Conservation (phyloP, 257 asterid species). For the Linaria vulgaris region DNA sequence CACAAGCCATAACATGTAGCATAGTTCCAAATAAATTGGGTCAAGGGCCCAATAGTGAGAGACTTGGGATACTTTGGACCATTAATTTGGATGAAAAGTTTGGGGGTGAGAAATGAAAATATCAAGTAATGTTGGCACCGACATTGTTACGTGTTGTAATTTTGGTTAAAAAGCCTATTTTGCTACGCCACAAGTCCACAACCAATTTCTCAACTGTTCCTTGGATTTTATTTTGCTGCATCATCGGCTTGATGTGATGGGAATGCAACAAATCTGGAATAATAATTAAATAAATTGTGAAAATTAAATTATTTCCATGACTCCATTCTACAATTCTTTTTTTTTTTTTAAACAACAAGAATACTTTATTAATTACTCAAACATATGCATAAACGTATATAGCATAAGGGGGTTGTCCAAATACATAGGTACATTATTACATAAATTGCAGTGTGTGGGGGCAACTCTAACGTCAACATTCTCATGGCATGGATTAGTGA, state of each 20-base stretch:
- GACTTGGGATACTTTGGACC: slow-evolving; percentile 31
- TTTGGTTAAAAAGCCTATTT: slow-evolving; percentile 15
- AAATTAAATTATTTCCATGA: no score
- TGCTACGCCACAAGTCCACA: slow-evolving; percentile 22
- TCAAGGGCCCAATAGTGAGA: background rate
- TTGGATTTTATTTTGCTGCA: background rate
- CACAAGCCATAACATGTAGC: no score
- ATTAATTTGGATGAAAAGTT: slow-evolving; percentile 12
- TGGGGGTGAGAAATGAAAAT: slow-evolving; percentile 28
- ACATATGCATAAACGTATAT: no score
- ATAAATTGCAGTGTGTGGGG: no score
- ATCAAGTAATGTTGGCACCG: slow-evolving; percentile 28
- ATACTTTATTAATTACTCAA: no score
- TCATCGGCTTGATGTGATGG: background rate
- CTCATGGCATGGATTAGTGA: no score
- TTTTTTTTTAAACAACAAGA: no score
- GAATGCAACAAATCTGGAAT: background rate
- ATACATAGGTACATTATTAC: no score
- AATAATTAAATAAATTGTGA: no score
- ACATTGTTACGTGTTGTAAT: slow-evolving; percentile 15
- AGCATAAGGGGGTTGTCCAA: no score
- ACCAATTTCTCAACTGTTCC: slow-evolving; percentile 15
- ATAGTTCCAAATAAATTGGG: background rate
- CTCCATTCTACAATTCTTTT: no score
- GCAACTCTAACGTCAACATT: no score